Base-by-base conservation (phyloP, 345 rosid species). In the Passiflora organensis region DNA sequence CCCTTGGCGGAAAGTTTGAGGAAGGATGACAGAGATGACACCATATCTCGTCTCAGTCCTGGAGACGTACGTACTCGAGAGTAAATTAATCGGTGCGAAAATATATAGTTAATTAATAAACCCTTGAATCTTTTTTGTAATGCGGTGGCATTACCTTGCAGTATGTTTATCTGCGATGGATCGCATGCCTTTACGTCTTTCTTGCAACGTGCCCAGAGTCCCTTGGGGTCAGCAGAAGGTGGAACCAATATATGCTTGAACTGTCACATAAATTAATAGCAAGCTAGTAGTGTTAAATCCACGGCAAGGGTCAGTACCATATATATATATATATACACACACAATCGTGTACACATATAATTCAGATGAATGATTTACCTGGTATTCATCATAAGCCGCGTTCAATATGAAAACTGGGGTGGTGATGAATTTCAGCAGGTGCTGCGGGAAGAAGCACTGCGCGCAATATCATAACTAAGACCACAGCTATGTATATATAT, bases 381-480 rank as follows among this genome's bases (percentile, higher is more conserved):
- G 99, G 72, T 47, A 93, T 48, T 81, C 91, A 68, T 93, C 96
- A 53, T 93, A 93, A 39, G 95, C 99, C 44, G 99, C 65, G 69
- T 93, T 93, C 72, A 93, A 62, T 71, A 93, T 75, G 70, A 93
- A 93, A 67, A 76, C 64, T 12, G 96, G 95, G 17, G 87, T 82
- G 32, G 55, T 65, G 39, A 93, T 89, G 70, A 76, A 80, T 14
- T 71, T 71, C 62, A 89, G 60, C 28, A 69, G 68, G 47, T 86
- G 76, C 59, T 93, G 99, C 13, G 99, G 96, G 70, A 89, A 93
- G 47, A 93, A 70, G 63, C 99, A 93, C 99, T 93, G n/a, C n/a
- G 78, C 80, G 74, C 43, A 56, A 63, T 36, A 5, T 32, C 53
- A 54, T 28, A 8, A 28, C 8, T 28, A 28, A 2, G 34, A 3